Evolutionary conservation across 1,284 basidiomycete genomes (phyloP), one percentile per base, ranked within the genome.

Genomic region (Inonotus hispidus): DNA sequence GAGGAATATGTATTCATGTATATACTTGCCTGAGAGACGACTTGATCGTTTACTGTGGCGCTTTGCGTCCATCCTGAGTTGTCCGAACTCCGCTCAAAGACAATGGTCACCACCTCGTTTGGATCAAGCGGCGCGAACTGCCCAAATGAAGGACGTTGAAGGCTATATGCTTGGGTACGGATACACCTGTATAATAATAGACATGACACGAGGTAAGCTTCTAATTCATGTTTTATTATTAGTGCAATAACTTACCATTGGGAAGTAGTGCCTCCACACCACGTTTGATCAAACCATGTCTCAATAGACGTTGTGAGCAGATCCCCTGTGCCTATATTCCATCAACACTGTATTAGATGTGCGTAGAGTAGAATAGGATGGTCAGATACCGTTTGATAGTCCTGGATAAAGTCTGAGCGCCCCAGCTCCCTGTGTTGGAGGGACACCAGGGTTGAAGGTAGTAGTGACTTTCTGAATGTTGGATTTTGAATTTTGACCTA

Each of bases 401-500:
- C 35, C 62, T 19, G 62, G 62, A n/a, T 53, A 63, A 11, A 63
- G 55, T 27, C 41, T 49, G 32, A 63, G 52, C 46, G 59, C 53
- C 5, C 62, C 62, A 14, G 23, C 19, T 39, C 60, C 58, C 25
- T 38, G 23, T 21, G 62, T 11, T 1, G 62, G 62, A 13, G 62
- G 62, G 11, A 47, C 43, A 2, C 62, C 62, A 29, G 62, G 45
- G 32, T 56, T 63, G 25, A 63, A 53, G 16, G 58, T 63, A 16
- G 62, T 63, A 19, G 58, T 56, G 39, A 60, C 53, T 49, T 60
- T 60, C 29, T 29, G 23, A 39, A 63, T 63, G n/a, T 23, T 57
- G 16, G 58, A 53, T 13, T 39, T 55, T 23, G 62, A 60, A 19
- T 49, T 53, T 16, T 57, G 38, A 2, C 62, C 62, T 8, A 63